Conservation (phyloP, 2,329 filamentous ascomycete species). For the Graphilbum ipis-grandicollis region DNA sequence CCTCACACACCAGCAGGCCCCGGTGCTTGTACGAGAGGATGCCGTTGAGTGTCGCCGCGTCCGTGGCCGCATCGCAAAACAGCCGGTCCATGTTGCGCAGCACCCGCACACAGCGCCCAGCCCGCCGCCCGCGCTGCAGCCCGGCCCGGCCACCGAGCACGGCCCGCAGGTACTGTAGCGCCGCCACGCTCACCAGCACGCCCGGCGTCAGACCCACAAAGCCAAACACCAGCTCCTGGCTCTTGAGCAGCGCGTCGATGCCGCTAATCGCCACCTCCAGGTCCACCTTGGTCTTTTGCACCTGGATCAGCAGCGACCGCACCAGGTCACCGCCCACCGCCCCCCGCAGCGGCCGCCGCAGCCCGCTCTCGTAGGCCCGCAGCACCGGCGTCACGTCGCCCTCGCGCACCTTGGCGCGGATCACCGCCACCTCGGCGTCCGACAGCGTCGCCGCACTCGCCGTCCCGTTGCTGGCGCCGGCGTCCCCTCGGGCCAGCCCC, state of each 20-base stretch:
- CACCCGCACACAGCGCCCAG: slow-evolving; percentile 56
- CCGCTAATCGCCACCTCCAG: slow-evolving; percentile 91
- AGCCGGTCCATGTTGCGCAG: slow-evolving; percentile 80
- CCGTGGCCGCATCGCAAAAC: slow-evolving; percentile 39
- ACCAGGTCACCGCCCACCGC: slow-evolving; percentile 76
- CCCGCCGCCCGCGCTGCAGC: slow-evolving; percentile 42
- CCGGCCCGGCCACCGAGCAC: slow-evolving; percentile 56
- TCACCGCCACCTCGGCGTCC: slow-evolving; percentile 53
- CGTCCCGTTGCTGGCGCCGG: background rate
- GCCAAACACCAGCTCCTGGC: slow-evolving; percentile 94
- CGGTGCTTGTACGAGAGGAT: slow-evolving; percentile 84
- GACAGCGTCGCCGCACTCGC: slow-evolving; percentile 27
- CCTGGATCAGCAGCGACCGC: slow-evolving; percentile 80
- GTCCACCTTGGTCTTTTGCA: slow-evolving; percentile 98
- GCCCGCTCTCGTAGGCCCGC: slow-evolving; percentile 76
- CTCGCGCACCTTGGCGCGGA: slow-evolving; percentile 67
- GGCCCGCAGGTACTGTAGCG: slow-evolving; percentile 52
- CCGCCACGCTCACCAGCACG: slow-evolving; percentile 67
- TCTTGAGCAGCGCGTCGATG: slow-evolving; percentile 86
- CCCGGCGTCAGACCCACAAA: slow-evolving; percentile 90
- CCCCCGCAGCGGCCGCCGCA: slow-evolving; percentile 65
- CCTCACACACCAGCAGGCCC: slow-evolving; percentile 75
- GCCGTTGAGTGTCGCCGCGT: slow-evolving; percentile 45
- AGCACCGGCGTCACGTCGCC: slow-evolving; percentile 88
- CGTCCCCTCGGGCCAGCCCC: slow-evolving; percentile 29